Evolutionary conservation across 2,329 filamentous ascomycete genomes (phyloP).

Genomic region (Talaromyces rugulosus): DNA sequence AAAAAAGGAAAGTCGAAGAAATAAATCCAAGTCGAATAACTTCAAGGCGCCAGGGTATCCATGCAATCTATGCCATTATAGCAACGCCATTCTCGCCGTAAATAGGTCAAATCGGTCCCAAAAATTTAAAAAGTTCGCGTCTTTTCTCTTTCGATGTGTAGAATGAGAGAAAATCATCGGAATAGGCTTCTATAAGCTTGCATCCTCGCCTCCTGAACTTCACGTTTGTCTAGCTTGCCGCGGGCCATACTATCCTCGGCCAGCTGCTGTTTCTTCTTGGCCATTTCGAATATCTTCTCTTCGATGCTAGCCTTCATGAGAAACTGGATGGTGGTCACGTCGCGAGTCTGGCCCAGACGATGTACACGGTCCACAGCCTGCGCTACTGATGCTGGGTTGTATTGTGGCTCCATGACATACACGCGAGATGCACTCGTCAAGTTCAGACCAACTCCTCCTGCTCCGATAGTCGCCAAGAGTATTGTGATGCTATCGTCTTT

Average conservation of each 20-base stretch:
- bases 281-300: slow-evolving; percentile 84
- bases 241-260: slow-evolving; percentile 81
- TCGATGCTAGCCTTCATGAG: slow-evolving; percentile 91
- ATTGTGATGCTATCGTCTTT: slow-evolving; percentile 67
- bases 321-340: slow-evolving; percentile 80
- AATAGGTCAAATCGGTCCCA: slow-evolving; percentile 1
- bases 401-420: slow-evolving; percentile 98
- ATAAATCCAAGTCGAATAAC: background rate
- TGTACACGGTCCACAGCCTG: slow-evolving; percentile 94
- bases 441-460: slow-evolving; percentile 87
- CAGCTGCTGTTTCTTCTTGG: slow-evolving; percentile 87
- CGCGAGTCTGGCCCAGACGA: slow-evolving; percentile 81
- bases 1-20: background rate
- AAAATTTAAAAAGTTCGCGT: background rate
- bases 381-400: slow-evolving; percentile 90
- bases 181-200: slow-evolving; percentile 60
- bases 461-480: slow-evolving; percentile 87
- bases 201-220: slow-evolving; percentile 62
- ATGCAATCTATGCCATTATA: background rate
- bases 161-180: slow-evolving; percentile 24
- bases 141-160: background rate
- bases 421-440: slow-evolving; percentile 80
- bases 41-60: background rate
- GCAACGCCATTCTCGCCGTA: background rate
- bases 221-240: slow-evolving; percentile 54